Conservation (phyloP, 306 rosid genomes). For the Rosa rugosa region DNA sequence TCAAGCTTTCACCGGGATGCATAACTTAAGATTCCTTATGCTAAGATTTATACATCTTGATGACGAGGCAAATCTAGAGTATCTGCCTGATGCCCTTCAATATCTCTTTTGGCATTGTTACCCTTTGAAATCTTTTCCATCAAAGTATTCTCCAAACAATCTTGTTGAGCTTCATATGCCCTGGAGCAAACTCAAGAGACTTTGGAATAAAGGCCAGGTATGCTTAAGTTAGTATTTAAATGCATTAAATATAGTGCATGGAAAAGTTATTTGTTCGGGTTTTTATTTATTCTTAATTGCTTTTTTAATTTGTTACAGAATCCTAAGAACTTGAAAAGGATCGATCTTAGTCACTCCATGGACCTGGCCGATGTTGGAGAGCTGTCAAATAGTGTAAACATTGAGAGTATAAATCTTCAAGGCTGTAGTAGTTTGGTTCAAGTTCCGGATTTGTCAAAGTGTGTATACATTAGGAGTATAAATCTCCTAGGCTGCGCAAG, state of each 20-base stretch:
- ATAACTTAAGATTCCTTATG: not conserved
- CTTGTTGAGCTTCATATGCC: not conserved
- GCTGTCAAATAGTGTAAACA: not conserved
- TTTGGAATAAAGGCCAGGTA: not conserved
- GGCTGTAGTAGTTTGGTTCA: too few relatives aligned
- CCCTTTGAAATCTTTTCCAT: not conserved
- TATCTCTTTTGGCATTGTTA: not conserved
- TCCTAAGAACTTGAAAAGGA: slow-evolving; percentile 1
- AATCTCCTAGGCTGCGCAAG: not conserved
- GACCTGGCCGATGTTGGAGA: not conserved
- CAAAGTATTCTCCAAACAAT: not conserved
- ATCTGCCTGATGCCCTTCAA: not conserved
- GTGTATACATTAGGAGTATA: too few relatives aligned
- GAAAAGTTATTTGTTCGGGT: not conserved
- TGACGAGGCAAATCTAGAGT: not conserved
- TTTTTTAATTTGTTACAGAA: slow-evolving; percentile 1
- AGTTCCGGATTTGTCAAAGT: too few relatives aligned
- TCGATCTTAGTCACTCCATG: not conserved
- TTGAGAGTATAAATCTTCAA: not conserved
- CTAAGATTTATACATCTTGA: not conserved
- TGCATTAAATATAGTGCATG: not conserved
- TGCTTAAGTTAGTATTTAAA: not conserved
- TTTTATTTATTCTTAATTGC: not conserved
- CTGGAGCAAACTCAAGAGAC: not conserved
- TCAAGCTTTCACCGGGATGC: not conserved